These are phyloP conservation scores for Tylopilus rubrobrunneus DNA, from an alignment of 768 basidiomycete species.

Conservation along the genomic window DNA sequence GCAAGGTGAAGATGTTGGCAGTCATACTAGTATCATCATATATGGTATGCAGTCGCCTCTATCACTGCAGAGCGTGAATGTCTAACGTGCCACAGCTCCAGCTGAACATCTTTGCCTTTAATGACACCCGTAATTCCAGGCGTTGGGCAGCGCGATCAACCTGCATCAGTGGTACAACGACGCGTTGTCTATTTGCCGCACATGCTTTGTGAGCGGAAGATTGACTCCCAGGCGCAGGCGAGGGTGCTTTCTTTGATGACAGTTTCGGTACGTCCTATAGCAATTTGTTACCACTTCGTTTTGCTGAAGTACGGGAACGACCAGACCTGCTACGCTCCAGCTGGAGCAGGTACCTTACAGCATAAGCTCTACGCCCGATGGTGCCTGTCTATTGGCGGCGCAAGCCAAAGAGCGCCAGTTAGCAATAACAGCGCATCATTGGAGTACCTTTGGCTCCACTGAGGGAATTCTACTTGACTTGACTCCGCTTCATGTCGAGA, in stretches of 20 bases:
- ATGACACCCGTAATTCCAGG: slow-evolving; percentile 43
- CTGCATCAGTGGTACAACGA: slow-evolving; percentile 43
- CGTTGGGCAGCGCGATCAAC: slow-evolving; percentile 38
- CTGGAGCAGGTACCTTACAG: slow-evolving; percentile 32
- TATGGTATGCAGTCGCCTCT: slow-evolving; percentile 31
- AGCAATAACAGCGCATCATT: slow-evolving; percentile 45
- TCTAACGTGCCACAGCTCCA: slow-evolving; percentile 18
- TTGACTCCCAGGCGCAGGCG: slow-evolving; percentile 41
- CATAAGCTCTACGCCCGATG: slow-evolving; percentile 49
- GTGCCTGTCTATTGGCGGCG: slow-evolving; percentile 46
- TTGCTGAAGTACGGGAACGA: not conserved
- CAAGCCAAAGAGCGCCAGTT: slow-evolving; percentile 16
- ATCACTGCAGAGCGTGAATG: not conserved
- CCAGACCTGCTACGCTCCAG: slow-evolving; percentile 44
- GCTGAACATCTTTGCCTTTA: slow-evolving; percentile 42
- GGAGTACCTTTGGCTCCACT: slow-evolving; percentile 52
- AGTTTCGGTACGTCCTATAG: slow-evolving; percentile 15
- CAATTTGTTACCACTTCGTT: not conserved
- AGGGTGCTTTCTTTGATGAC: slow-evolving; percentile 54
- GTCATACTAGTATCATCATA: slow-evolving; percentile 40
- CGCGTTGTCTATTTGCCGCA: slow-evolving; percentile 26
- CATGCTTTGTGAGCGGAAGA: slow-evolving; percentile 45
- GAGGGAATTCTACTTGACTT: slow-evolving; percentile 40
- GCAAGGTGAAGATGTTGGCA: slow-evolving; percentile 48
- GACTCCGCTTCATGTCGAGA: slow-evolving; percentile 20